phyloP scores from a whole-genome alignment of 106 monocot species.

The Dendrobium huoshanense region DNA sequence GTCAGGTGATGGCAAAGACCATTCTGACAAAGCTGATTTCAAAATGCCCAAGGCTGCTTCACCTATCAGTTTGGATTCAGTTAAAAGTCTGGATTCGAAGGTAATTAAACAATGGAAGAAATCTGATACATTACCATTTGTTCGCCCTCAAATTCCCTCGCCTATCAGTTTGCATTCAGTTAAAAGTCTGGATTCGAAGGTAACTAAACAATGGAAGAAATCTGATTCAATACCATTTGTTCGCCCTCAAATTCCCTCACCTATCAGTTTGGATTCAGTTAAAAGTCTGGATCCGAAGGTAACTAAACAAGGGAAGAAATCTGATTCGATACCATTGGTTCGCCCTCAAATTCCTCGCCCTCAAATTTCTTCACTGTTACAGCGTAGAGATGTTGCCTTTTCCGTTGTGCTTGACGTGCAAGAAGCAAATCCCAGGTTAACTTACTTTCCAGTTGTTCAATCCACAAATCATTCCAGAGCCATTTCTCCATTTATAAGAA shows the following conservation, averaged over 20 bases:
- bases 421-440: constrained; percentile 24
- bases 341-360: constrained; percentile 12
- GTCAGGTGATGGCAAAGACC: constrained; percentile 58
- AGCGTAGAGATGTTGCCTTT: constrained; percentile 58
- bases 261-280: constrained; percentile 62
- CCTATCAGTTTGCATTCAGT: constrained; percentile 62
- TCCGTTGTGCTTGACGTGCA: constrained; percentile 31
- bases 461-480: constrained; percentile 52
- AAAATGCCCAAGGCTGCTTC: constrained; percentile 27
- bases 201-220: constrained; percentile 70
- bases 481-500: constrained; percentile 73
- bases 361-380: constrained; percentile 32
- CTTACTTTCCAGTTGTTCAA: constrained; percentile 28
- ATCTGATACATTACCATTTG: constrained; percentile 37
- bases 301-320: constrained; percentile 65
- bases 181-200: constrained; percentile 67
- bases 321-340: constrained; percentile 36
- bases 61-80: constrained; percentile 57
- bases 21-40: constrained; percentile 43
- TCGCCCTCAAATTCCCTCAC: constrained; percentile 6
- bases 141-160: constrained; percentile 8
- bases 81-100: constrained; percentile 70
- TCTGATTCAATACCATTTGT: constrained; percentile 36
- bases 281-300: constrained; percentile 75
- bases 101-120: constrained; percentile 72